Percentiles rank a stretch among this genome's conserved stretches.
phyloP scores from a whole-genome alignment of 2,329 filamentous ascomycete species.

The Alternaria arbusti region DNA sequence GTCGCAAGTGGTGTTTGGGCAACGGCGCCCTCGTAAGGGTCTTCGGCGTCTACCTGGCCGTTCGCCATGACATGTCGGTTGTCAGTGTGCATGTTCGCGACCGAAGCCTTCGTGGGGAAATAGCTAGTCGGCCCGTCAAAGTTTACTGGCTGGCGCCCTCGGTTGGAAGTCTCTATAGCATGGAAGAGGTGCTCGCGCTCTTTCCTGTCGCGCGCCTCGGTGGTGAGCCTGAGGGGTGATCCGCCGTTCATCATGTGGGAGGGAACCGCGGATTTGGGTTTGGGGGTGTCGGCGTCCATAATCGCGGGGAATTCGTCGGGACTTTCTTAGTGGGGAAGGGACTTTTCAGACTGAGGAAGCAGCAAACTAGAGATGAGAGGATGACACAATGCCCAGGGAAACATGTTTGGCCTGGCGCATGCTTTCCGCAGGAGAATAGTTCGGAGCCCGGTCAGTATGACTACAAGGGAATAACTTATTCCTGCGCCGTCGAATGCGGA shows the following conservation, averaged over 20 bases:
- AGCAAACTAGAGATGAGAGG: slow-evolving; percentile 6
- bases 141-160: slow-evolving; percentile 54
- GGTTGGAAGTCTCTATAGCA: slow-evolving; percentile 65
- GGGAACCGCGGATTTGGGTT: slow-evolving; percentile 61
- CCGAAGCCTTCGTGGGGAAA: slow-evolving; percentile 32
- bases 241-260: slow-evolving; percentile 64
- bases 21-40: slow-evolving; percentile 59
- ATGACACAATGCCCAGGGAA: slow-evolving; percentile 18
- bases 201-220: slow-evolving; percentile 55
- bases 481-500: slow-evolving; percentile 14
- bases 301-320: slow-evolving; percentile 15
- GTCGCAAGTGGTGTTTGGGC: slow-evolving; percentile 60
- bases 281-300: slow-evolving; percentile 54
- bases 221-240: slow-evolving; percentile 56
- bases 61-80: slow-evolving; percentile 27
- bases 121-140: slow-evolving; percentile 48
- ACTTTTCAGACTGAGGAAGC: background rate
- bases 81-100: slow-evolving; percentile 19
- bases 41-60: slow-evolving; percentile 52
- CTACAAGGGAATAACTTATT: slow-evolving; percentile 23
- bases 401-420: slow-evolving; percentile 23
- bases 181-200: slow-evolving; percentile 65
- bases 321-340: background rate
- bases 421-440: slow-evolving; percentile 5
- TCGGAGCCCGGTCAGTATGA: slow-evolving; percentile 16